phyloP scores from a whole-genome alignment of 2,329 filamentous ascomycete genomes.

The Chalara sp. region DNA sequence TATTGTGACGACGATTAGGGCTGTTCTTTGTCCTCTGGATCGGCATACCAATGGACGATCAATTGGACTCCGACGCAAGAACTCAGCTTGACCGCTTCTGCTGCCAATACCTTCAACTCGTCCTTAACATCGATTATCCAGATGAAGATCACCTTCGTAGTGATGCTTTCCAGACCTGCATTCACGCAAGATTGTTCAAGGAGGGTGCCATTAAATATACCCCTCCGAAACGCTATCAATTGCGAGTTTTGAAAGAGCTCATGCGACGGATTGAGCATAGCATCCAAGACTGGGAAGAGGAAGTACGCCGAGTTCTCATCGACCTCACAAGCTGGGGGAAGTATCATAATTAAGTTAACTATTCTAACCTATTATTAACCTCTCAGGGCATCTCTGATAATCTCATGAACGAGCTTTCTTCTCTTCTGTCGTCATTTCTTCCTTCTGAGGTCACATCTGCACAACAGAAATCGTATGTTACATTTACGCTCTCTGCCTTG shows the following conservation, averaged over 20 bases:
- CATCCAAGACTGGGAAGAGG: constrained; percentile 75
- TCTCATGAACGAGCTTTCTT: constrained; percentile 63
- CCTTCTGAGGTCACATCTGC: constrained; percentile 59
- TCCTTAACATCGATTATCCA: constrained; percentile 55
- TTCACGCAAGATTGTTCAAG: constrained; percentile 63
- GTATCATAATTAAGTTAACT: constrained; percentile 1
- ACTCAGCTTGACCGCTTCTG: constrained; percentile 48
- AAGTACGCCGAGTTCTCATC: constrained; percentile 55
- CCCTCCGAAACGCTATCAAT: constrained; percentile 63
- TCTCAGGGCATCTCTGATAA: constrained; percentile 75
- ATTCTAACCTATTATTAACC: constrained; percentile 19
- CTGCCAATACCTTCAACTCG: constrained; percentile 72
- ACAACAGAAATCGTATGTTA: constrained; percentile 69
- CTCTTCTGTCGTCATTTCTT: constrained; percentile 55
- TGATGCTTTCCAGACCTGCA: constrained; percentile 54
- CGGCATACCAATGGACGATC: constrained; percentile 15
- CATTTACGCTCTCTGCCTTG: constrained; percentile 44
- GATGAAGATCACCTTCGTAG: constrained; percentile 48
- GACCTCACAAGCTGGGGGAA: constrained; percentile 7
- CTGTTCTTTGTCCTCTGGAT: too few species aligned
- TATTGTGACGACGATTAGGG: too few species aligned
- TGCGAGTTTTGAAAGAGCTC: constrained; percentile 68
- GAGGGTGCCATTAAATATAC: constrained; percentile 44
- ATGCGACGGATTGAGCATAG: constrained; percentile 63
- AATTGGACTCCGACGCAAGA: constrained; percentile 19